These are phyloP conservation scores for Colletotrichum spinosum DNA, from an alignment of 2,329 filamentous ascomycete genomes.

Conservation along the genomic window DNA sequence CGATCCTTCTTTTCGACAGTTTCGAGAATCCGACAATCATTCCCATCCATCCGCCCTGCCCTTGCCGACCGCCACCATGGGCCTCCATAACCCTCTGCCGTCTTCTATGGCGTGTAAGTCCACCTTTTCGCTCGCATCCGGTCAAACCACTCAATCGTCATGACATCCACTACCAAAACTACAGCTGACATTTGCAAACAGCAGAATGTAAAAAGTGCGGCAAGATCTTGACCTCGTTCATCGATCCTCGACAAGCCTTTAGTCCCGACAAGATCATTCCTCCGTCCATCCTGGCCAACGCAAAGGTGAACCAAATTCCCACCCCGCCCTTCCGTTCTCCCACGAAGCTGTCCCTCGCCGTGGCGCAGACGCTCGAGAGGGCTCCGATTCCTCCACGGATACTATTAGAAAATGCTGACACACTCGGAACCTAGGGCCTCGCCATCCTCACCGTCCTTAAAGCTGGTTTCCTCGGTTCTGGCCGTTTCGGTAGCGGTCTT, in stretches of 20 bases:
- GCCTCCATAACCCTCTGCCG: slow-evolving; percentile 75
- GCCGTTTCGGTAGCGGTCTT: slow-evolving; percentile 83
- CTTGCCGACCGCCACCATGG: slow-evolving; percentile 57
- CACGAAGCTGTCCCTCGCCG: slow-evolving; percentile 9
- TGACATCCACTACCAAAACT: slow-evolving; percentile 11
- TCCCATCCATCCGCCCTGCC: slow-evolving; percentile 8
- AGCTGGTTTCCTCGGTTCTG: slow-evolving; percentile 86
- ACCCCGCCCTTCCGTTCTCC: slow-evolving; percentile 23
- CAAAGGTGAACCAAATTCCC: slow-evolving; percentile 73
- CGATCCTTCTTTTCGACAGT: slow-evolving; percentile 7
- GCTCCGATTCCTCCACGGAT: slow-evolving; percentile 5
- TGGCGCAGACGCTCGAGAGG: slow-evolving; percentile 13
- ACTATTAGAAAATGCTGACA: slow-evolving; percentile 17
- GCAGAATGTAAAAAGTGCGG: slow-evolving; percentile 98
- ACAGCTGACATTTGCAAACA: slow-evolving; percentile 52
- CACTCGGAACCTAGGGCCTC: slow-evolving; percentile 67
- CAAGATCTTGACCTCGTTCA: slow-evolving; percentile 94
- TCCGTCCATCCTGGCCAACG: slow-evolving; percentile 86
- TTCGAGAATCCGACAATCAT: not conserved
- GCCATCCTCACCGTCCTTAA: slow-evolving; percentile 89
- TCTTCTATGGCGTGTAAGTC: slow-evolving; percentile 76
- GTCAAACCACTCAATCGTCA: slow-evolving; percentile 39
- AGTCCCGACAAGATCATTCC: slow-evolving; percentile 98
- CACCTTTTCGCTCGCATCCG: slow-evolving; percentile 30
- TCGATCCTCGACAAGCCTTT: slow-evolving; percentile 93